A percentile compares a stretch with the other conserved stretches of the same genome.
phyloP scores from a whole-genome alignment of 768 basidiomycete species.

The Mycena metata region DNA sequence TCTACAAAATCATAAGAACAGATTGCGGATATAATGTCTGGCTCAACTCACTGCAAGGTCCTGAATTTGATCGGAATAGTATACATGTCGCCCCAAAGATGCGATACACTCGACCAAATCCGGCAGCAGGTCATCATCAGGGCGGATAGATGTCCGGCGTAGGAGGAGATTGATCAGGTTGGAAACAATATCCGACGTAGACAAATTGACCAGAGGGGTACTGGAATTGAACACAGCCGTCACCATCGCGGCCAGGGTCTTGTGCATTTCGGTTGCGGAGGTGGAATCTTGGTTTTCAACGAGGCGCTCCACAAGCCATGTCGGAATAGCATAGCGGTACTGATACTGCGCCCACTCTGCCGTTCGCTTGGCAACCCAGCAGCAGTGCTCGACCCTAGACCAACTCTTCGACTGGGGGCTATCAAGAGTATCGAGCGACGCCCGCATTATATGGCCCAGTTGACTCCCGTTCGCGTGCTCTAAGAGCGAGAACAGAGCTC shows the following conservation, averaged over 20 bases:
- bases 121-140: constrained; percentile 75
- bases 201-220: constrained; percentile 88
- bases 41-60: constrained; percentile 75
- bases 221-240: constrained; percentile 86
- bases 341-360: constrained; percentile 95
- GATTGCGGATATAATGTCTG: background rate
- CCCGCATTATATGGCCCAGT: constrained; percentile 77
- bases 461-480: constrained; percentile 84
- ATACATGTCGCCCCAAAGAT: constrained; percentile 90
- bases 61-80: constrained; percentile 96
- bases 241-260: constrained; percentile 81
- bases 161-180: constrained; percentile 82
- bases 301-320: constrained; percentile 84
- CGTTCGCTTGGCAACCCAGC: constrained; percentile 83
- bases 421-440: constrained; percentile 79
- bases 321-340: constrained; percentile 92
- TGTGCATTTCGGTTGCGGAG: constrained; percentile 63
- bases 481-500: constrained; percentile 78
- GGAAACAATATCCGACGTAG: constrained; percentile 89
- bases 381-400: constrained; percentile 77
- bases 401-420: constrained; percentile 62
- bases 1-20: constrained; percentile 48
- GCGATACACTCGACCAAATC: constrained; percentile 81
- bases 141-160: constrained; percentile 73
- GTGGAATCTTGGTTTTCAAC: constrained; percentile 70